These are phyloP conservation scores for Aegilops bicornis DNA, from an alignment of 176 grass and related monocot genomes.

Conservation along the genomic window DNA sequence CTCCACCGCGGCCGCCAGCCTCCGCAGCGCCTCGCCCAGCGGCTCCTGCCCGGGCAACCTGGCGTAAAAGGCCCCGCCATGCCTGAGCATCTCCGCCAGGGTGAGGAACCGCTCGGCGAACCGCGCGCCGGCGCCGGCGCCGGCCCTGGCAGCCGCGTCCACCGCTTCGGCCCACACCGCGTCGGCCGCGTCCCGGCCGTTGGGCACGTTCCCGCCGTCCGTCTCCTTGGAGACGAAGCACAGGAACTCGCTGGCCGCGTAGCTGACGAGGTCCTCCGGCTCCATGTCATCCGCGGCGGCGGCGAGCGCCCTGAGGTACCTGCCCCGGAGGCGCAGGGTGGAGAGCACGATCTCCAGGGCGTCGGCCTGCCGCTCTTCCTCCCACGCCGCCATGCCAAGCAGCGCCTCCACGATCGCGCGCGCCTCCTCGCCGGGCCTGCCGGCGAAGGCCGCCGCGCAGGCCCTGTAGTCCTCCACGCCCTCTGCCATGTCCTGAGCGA, in stretches of 20 bases:
- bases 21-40: not conserved
- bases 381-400: not conserved
- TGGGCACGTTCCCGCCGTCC: not conserved
- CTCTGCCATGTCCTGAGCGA: not conserved
- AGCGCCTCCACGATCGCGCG: not conserved
- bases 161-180: not conserved
- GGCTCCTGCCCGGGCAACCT: not conserved
- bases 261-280: not conserved
- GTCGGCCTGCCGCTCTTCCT: not conserved
- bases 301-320: not conserved
- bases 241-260: not conserved
- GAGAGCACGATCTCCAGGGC: not conserved
- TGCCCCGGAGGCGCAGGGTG: not conserved
- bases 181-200: not conserved
- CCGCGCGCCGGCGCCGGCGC: not conserved
- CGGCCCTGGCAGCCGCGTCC: not conserved
- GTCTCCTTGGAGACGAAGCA: not conserved
- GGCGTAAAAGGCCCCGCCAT: not conserved
- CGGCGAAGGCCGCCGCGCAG: not conserved
- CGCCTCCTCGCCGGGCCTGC: not conserved
- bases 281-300: not conserved
- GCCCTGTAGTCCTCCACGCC: not conserved
- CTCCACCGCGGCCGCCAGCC: not conserved
- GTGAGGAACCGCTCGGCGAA: not conserved
- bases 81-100: not conserved